Evolutionary conservation across 2,329 filamentous ascomycete species (phyloP), one percentile per base, ranked within the genome.

Genomic region (Purpureocillium takamizusanense): DNA sequence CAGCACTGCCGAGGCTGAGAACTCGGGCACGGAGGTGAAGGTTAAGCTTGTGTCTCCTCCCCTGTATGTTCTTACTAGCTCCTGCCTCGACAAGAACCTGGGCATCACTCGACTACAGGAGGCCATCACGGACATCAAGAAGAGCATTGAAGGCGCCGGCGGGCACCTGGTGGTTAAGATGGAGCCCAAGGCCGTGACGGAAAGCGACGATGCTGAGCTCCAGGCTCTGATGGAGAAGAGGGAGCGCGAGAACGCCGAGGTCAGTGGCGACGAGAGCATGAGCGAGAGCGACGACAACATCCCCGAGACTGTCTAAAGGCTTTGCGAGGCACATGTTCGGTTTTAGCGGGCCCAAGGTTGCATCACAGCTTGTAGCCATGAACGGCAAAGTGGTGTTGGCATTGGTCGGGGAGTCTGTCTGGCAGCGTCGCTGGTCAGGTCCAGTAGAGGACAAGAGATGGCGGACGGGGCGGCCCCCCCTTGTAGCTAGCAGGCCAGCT

Each of bases 171-270:
- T 82, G 32, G 83, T 95, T 52, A 95, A 94, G 79, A 98, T 98
- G 92, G 89, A 92, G 55, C 92, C 92, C 51, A 97, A 97, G 80
- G 92, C 94, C 4, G 92, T 98, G 45, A 98, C 92, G 2, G 94
- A 97, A 74, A 94, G 88, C 62, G 94, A 98, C 55, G 92, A 98
- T 57, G 92, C 90, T 18, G 89, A 95, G 66, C 73, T 98, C 49
- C 88, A 95, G 63, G 92, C 90, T 37, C 76, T 98, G 48, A 98
- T 98, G 92, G 92, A 97, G 75, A 95, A 97, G 81, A 82, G 86
- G 50, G 92, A 95, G 72, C 83, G 87, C 49, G 90, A 97, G 76
- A 98, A 98, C 66, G 86, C 87, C 60, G 87, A 98, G 63, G 87
- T 98, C 57, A 95, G 88, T 63, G 92, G 92, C 56, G 94, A 98